Conservation (phyloP, 2,329 filamentous ascomycete species). For the Sarocladium oryzae region DNA sequence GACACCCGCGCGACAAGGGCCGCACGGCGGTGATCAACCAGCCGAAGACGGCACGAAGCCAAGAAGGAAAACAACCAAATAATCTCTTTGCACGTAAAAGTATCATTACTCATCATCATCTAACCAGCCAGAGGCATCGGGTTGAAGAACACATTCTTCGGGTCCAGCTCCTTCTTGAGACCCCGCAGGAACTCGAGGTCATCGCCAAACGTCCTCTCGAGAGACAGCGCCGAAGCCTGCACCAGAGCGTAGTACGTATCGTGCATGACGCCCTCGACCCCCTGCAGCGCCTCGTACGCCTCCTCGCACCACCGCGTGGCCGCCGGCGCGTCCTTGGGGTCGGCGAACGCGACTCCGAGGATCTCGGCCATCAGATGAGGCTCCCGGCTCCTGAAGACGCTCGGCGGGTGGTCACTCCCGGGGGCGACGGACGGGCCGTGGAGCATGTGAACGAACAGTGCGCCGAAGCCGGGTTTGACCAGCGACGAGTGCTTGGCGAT, state of each 20-base stretch:
- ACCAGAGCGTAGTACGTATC: neutral
- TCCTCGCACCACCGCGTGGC: neutral
- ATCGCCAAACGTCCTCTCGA: neutral
- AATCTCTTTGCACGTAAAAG: too few relatives aligned
- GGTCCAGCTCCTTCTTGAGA: conserved; percentile 3
- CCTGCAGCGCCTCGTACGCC: neutral
- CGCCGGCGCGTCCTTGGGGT: neutral
- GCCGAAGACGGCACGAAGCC: too few relatives aligned
- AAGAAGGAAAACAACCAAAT: too few relatives aligned
- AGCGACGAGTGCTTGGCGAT: conserved; percentile 1
- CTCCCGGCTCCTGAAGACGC: neutral
- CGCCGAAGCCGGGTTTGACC: neutral
- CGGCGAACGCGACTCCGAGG: neutral
- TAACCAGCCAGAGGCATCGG: neutral
- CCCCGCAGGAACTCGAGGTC: neutral
- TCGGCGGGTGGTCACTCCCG: neutral
- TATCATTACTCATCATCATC: too few relatives aligned
- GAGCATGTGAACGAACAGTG: conserved; percentile 6
- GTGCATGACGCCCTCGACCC: neutral
- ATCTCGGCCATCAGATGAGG: conserved; percentile 5
- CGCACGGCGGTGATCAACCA: too few relatives aligned
- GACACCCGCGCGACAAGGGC: too few relatives aligned
- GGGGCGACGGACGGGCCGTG: neutral
- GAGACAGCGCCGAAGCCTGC: neutral
- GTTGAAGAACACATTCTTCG: conserved; percentile 1